Evolutionary conservation across 805 yeast genomes (phyloP).

Genomic region (Candida ulmi): DNA sequence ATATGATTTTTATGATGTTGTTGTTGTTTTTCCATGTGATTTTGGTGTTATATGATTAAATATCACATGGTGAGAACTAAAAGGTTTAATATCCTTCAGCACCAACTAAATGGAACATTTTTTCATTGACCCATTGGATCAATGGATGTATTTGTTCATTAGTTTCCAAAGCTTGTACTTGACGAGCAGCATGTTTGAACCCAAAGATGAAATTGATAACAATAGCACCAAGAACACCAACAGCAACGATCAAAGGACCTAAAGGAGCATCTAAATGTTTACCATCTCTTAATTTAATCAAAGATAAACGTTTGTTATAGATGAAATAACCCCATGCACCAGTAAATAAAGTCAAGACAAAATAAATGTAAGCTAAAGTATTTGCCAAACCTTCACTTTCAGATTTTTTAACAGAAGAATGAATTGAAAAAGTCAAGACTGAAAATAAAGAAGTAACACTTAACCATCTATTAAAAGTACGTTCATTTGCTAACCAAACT

Average conservation of each 20-base stretch:
- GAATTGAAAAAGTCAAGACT: conserved; percentile 78
- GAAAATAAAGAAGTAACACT: conserved; percentile 82
- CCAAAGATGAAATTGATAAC: conserved; percentile 70
- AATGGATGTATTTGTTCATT: conserved; percentile 16
- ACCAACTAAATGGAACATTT: conserved; percentile 28
- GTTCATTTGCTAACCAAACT: conserved; percentile 97
- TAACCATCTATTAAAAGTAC: conserved; percentile 95
- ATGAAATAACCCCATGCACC: conserved; percentile 87
- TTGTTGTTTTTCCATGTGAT: neutral
- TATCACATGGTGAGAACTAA: too few species aligned
- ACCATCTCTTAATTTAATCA: conserved; percentile 78
- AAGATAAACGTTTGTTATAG: conserved; percentile 62
- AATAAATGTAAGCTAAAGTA: conserved; percentile 70
- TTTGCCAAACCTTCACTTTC: conserved; percentile 61
- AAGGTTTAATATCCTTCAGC: conserved; percentile 14
- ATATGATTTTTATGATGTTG: neutral
- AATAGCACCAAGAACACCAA: conserved; percentile 62
- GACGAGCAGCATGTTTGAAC: conserved; percentile 34
- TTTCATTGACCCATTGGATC: conserved; percentile 25
- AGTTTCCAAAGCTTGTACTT: conserved; percentile 9
- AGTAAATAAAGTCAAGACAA: conserved; percentile 73
- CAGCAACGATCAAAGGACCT: conserved; percentile 81
- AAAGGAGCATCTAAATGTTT: conserved; percentile 82
- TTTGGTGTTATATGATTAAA: too few species aligned
- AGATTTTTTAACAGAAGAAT: conserved; percentile 66